A percentile compares a stretch with the other conserved stretches of the same genome.
These are phyloP conservation scores for Aegilops bicornis DNA, from an alignment of 176 grass and related monocot genomes.

Conservation along the genomic window DNA sequence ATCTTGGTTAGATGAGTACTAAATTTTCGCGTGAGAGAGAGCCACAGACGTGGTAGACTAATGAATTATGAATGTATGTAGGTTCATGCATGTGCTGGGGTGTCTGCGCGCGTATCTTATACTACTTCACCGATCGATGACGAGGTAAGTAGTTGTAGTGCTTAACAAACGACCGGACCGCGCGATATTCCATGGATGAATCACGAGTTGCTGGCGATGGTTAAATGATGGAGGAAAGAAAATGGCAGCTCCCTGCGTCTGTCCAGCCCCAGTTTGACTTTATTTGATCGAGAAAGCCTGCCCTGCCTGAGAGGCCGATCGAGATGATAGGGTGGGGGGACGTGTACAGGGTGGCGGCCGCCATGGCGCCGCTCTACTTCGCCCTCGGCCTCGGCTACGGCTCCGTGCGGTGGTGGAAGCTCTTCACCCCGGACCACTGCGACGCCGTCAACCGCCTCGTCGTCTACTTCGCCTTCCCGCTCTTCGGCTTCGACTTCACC, in stretches of 20 bases:
- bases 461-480: conserved; percentile 72
- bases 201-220: background rate
- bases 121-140: too few species aligned
- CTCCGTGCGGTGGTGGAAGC: conserved; percentile 74
- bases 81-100: too few species aligned
- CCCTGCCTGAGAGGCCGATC: background rate
- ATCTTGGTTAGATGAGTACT: too few species aligned
- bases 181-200: background rate
- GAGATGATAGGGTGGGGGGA: conserved; percentile 76
- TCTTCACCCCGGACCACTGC: conserved; percentile 82
- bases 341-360: conserved; percentile 73
- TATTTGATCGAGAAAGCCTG: background rate
- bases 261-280: background rate
- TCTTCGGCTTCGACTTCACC: conserved; percentile 83
- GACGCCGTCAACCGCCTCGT: conserved; percentile 71
- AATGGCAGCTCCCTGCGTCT: background rate
- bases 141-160: too few species aligned
- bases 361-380: conserved; percentile 90
- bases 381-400: conserved; percentile 77
- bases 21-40: too few species aligned
- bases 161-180: background rate
- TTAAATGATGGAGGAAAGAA: background rate
- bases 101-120: too few species aligned
- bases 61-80: too few species aligned
- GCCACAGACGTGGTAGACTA: too few species aligned